Percentiles rank a stretch among this genome's conserved stretches.
Evolutionary conservation across 1,284 basidiomycete species (phyloP).

Genomic region (Athelia psychrophila): DNA sequence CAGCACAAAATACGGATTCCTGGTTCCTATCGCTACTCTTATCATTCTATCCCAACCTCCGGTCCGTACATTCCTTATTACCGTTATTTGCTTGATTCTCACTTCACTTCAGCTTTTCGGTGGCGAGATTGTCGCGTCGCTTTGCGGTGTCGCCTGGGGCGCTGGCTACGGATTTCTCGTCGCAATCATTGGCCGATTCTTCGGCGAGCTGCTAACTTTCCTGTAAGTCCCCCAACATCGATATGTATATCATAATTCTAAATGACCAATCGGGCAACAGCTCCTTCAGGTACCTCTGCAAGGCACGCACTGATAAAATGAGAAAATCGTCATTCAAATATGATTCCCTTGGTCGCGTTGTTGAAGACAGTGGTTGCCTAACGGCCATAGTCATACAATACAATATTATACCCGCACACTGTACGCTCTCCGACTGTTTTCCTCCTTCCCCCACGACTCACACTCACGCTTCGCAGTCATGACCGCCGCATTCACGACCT

Average conservation of each 20-base stretch:
- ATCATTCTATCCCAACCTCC: constrained; percentile 32
- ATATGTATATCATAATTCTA: no score
- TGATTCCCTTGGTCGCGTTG: constrained; percentile 59
- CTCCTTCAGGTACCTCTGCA: constrained; percentile 45
- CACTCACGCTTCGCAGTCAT: constrained; percentile 38
- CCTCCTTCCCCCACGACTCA: not conserved
- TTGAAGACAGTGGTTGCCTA: constrained; percentile 67
- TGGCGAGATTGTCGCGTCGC: constrained; percentile 53
- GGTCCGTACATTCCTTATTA: constrained; percentile 20
- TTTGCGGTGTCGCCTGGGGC: constrained; percentile 47
- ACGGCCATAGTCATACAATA: constrained; percentile 57
- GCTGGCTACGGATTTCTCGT: constrained; percentile 18
- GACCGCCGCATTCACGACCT: constrained; percentile 65
- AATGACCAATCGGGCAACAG: constrained; percentile 17
- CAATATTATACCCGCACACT: constrained; percentile 61
- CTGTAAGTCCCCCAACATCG: constrained; percentile 30
- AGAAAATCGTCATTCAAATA: constrained; percentile 59
- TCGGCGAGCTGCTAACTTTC: constrained; percentile 51
- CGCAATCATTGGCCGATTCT: constrained; percentile 42
- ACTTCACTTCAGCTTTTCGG: constrained; percentile 35
- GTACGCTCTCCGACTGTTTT: constrained; percentile 26
- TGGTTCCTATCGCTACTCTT: constrained; percentile 44
- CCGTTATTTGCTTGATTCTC: not conserved
- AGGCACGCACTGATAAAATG: constrained; percentile 47
- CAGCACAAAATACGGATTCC: constrained; percentile 38